Conservation (phyloP, 768 basidiomycete species). For the Tylopilus intermedius region DNA sequence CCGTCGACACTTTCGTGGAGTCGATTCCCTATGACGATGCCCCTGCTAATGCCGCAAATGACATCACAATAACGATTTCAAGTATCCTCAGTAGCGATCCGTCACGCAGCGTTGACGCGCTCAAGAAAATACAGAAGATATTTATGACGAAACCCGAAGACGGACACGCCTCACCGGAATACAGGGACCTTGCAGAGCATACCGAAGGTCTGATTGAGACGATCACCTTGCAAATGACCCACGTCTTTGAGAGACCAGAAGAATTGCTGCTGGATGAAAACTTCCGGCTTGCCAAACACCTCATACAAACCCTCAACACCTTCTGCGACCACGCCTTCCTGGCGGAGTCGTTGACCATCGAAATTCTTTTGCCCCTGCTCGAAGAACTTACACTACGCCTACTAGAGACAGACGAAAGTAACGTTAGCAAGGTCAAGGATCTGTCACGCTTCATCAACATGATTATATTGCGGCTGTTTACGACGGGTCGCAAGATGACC, state of each 20-base stretch:
- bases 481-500: constrained; percentile 83
- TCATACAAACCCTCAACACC: constrained; percentile 92
- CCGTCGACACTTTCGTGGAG: constrained; percentile 33
- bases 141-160: constrained; percentile 71
- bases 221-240: constrained; percentile 86
- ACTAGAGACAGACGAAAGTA: constrained; percentile 88
- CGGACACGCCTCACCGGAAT: constrained; percentile 62
- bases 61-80: constrained; percentile 78
- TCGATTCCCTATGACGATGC: constrained; percentile 22
- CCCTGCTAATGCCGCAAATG: constrained; percentile 35
- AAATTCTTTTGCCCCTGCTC: constrained; percentile 79
- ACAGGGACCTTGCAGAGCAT: constrained; percentile 74
- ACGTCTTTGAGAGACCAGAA: constrained; percentile 80
- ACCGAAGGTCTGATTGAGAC: constrained; percentile 85
- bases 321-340: constrained; percentile 89
- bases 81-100: constrained; percentile 88
- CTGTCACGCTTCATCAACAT: constrained; percentile 96
- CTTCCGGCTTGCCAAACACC: constrained; percentile 92
- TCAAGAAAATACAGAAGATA: constrained; percentile 90
- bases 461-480: constrained; percentile 91
- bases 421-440: constrained; percentile 82
- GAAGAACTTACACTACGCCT: constrained; percentile 89
- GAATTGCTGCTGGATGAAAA: constrained; percentile 71
- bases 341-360: constrained; percentile 81
- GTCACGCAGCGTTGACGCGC: constrained; percentile 79